Evolutionary conservation across 805 yeast genomes (phyloP).

Genomic region (Yarrowia bubula): DNA sequence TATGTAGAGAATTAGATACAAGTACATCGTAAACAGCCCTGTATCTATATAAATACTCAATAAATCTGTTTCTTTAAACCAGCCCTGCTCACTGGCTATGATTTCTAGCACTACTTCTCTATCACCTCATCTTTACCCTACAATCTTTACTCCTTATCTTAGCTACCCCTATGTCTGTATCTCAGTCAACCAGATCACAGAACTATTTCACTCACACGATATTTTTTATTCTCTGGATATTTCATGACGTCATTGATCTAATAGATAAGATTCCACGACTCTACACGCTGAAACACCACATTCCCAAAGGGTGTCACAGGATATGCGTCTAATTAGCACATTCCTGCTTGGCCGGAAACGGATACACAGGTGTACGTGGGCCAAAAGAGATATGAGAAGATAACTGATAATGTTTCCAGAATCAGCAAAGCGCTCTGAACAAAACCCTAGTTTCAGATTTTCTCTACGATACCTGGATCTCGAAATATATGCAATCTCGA

Average conservation of each 20-base stretch:
- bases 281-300: neutral
- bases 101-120: too few species aligned
- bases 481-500: neutral
- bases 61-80: too few species aligned
- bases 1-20: too few species aligned
- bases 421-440: neutral
- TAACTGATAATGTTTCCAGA: too few species aligned
- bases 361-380: neutral
- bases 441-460: neutral
- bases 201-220: too few species aligned
- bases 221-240: neutral
- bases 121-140: too few species aligned
- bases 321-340: neutral
- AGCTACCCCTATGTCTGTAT: too few species aligned
- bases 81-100: too few species aligned
- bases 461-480: neutral
- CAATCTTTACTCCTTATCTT: too few species aligned
- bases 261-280: neutral
- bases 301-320: neutral
- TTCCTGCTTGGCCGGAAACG: neutral
- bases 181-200: too few species aligned
- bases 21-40: too few species aligned
- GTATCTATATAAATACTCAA: too few species aligned
- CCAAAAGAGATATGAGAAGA: neutral
- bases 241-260: neutral